phyloP scores from a whole-genome alignment of 2,329 filamentous ascomycete genomes.

The Fusarium paranaense region DNA sequence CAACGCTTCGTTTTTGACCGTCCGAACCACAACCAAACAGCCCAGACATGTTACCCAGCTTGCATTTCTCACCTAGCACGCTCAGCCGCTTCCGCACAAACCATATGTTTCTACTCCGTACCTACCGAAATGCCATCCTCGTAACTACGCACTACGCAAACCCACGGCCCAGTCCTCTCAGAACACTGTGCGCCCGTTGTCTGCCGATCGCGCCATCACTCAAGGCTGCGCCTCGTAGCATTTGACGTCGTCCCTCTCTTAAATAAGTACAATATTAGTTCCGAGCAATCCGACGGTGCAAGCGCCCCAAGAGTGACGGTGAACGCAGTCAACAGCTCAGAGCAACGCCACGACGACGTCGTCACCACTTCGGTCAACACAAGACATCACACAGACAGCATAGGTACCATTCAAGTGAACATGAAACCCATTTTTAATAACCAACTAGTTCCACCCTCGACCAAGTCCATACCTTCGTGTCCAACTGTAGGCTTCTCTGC shows the following conservation, averaged over 20 bases:
- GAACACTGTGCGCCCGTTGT: not conserved
- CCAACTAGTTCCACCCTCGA: constrained; percentile 27
- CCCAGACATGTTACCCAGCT: not conserved
- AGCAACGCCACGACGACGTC: not conserved
- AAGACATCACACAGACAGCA: not conserved
- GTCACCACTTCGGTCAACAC: not conserved
- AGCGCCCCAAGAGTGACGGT: not conserved
- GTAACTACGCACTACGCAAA: not conserved
- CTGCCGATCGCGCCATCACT: constrained; percentile 10
- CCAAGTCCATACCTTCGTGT: constrained; percentile 37
- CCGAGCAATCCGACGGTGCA: not conserved
- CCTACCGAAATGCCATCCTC: not conserved
- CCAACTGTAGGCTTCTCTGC: constrained; percentile 34
- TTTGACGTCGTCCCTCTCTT: not conserved
- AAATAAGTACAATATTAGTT: not conserved
- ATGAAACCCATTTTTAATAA: constrained; percentile 34
- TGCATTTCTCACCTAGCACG: not conserved
- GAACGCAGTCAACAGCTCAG: not conserved
- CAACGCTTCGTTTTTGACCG: not conserved
- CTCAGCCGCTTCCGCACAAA: not conserved
- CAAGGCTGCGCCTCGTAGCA: constrained; percentile 16
- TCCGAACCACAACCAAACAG: not conserved
- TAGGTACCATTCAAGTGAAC: constrained; percentile 15
- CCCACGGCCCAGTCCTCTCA: not conserved
- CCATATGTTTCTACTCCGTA: not conserved